Evolutionary conservation across 164 flowering plant species (phyloP).

Genomic region (Magnolia kwangsiensis): DNA sequence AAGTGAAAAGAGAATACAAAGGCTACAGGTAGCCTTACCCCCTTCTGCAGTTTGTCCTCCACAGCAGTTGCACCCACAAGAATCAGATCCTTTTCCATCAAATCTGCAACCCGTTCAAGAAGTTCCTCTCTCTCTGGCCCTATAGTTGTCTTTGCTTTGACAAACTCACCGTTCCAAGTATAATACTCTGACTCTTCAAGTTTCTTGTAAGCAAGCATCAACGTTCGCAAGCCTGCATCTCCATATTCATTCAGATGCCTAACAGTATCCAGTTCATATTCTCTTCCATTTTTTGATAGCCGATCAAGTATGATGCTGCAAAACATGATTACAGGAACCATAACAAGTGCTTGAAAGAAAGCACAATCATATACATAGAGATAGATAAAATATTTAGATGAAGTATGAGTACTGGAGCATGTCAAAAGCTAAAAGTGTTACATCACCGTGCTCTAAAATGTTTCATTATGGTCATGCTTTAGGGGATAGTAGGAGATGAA

Average conservation of each 20-base stretch:
- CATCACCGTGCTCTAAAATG: too few relatives aligned
- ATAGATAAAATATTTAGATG: neutral
- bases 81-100: conserved; percentile 81
- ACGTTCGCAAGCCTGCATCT: conserved; percentile 89
- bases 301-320: conserved; percentile 94
- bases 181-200: conserved; percentile 78
- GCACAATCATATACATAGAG: neutral
- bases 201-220: conserved; percentile 84
- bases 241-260: conserved; percentile 92
- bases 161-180: conserved; percentile 79
- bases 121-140: conserved; percentile 79
- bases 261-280: conserved; percentile 61
- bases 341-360: neutral
- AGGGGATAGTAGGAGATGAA: too few relatives aligned
- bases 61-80: conserved; percentile 99
- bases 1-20: neutral
- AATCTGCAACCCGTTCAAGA: conserved; percentile 75
- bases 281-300: conserved; percentile 72
- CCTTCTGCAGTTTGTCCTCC: conserved; percentile 95
- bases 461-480: too few relatives aligned
- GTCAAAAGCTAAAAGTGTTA: neutral
- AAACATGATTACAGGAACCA: neutral
- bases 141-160: conserved; percentile 73
- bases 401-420: neutral
- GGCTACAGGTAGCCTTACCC: conserved; percentile 45